phyloP scores from a whole-genome alignment of 352 stramenopile genomes.

The Globisporangium perplexum region DNA sequence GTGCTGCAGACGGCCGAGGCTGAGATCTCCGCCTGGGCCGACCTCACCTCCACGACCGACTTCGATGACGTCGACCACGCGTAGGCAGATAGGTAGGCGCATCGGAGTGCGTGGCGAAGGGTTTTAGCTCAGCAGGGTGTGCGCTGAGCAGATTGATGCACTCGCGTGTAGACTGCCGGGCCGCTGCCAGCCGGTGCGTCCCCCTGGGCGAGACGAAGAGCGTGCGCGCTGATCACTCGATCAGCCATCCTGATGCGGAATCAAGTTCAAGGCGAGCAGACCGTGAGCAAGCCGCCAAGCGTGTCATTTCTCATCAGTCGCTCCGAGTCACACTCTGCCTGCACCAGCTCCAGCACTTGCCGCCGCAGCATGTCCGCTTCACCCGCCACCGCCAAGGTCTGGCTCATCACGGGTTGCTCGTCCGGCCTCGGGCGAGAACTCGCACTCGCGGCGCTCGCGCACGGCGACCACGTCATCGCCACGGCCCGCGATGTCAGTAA shows the following conservation, averaged over 20 bases:
- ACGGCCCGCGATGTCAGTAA: slow-evolving; percentile 32
- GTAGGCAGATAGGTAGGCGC: background rate
- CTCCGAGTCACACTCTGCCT: background rate
- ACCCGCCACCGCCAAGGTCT: slow-evolving; percentile 25
- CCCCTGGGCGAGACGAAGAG: background rate
- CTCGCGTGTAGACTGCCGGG: too few relatives aligned
- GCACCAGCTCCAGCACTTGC: background rate
- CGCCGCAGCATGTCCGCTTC: background rate
- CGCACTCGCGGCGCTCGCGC: slow-evolving; percentile 30
- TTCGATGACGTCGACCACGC: slow-evolving; percentile 3
- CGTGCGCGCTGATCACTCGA: too few relatives aligned
- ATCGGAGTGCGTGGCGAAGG: background rate
- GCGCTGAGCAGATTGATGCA: too few relatives aligned
- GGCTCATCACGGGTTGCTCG: slow-evolving; percentile 48
- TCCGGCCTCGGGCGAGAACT: slow-evolving; percentile 43
- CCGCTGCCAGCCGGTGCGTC: background rate
- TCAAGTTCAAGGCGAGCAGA: too few relatives aligned
- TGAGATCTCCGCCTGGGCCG: slow-evolving; percentile 7
- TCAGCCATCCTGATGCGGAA: too few relatives aligned
- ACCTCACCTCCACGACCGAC: slow-evolving; percentile 9
- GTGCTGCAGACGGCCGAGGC: background rate
- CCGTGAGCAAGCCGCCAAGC: too few relatives aligned
- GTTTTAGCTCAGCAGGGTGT: too few relatives aligned
- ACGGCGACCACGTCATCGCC: slow-evolving; percentile 40
- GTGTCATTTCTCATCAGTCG: background rate